A percentile compares a stretch with the other conserved stretches of the same genome.
These are phyloP conservation scores for Kwoniella bestiolae DNA, from an alignment of 768 basidiomycete species.

Conservation along the genomic window DNA sequence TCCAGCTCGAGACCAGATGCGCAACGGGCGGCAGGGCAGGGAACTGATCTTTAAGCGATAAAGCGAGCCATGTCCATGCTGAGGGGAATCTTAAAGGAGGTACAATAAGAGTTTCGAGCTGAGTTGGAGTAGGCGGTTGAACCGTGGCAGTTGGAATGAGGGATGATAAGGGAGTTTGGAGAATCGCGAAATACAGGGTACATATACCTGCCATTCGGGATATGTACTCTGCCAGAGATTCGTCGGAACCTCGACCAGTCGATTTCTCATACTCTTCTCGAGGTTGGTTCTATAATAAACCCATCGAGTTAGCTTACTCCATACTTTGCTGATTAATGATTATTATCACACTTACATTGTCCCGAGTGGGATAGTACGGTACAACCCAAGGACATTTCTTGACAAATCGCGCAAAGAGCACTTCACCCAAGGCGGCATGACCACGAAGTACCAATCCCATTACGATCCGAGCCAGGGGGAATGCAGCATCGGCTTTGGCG, in stretches of 20 bases:
- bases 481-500: conserved; percentile 81
- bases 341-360: conserved; percentile 61
- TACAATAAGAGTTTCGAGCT: conserved; percentile 39
- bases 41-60: conserved; percentile 35
- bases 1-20: conserved; percentile 39
- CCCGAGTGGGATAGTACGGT: conserved; percentile 66
- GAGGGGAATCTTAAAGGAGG: conserved; percentile 39
- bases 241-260: conserved; percentile 60
- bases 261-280: conserved; percentile 59
- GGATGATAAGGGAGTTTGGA: conserved; percentile 57
- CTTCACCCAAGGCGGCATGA: conserved; percentile 67
- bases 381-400: conserved; percentile 90
- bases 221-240: conserved; percentile 67
- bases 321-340: too few relatives aligned
- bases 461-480: conserved; percentile 77
- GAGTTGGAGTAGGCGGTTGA: conserved; percentile 37
- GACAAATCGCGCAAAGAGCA: conserved; percentile 82
- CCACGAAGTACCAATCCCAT: conserved; percentile 67
- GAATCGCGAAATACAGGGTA: conserved; percentile 81
- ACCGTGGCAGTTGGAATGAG: conserved; percentile 30
- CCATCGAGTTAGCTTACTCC: not conserved
- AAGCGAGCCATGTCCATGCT: conserved; percentile 52
- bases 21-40: conserved; percentile 36
- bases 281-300: conserved; percentile 51
- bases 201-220: conserved; percentile 75